Conservation (phyloP, 768 basidiomycete species). For the Dioszegia hungarica region DNA sequence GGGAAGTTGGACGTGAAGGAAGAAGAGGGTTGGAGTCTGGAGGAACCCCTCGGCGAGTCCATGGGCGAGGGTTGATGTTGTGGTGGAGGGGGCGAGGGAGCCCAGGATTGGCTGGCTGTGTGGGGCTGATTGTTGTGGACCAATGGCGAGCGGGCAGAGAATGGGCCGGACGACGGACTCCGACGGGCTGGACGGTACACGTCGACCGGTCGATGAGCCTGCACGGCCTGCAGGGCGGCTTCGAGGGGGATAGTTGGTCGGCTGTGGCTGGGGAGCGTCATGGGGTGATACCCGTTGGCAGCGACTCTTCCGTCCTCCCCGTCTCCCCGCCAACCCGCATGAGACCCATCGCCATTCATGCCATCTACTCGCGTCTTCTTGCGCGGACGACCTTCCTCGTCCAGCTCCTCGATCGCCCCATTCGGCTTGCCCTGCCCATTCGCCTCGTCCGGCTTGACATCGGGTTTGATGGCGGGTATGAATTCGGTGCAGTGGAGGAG, state of each 20-base stretch:
- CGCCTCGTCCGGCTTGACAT: neutral
- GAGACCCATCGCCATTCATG: neutral
- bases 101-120: neutral
- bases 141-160: too few relatives aligned
- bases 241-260: too few relatives aligned
- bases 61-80: neutral
- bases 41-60: neutral
- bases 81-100: neutral
- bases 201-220: neutral
- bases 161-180: too few relatives aligned
- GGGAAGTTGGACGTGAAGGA: neutral
- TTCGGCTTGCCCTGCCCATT: neutral
- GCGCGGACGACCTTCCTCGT: neutral
- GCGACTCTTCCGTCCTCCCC: too few relatives aligned
- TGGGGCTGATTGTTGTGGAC: too few relatives aligned
- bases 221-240: too few relatives aligned
- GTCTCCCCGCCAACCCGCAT: too few relatives aligned
- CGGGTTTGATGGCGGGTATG: constrained; percentile 23
- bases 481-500: constrained; percentile 21
- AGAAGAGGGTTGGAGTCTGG: neutral
- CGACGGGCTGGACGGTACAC: neutral
- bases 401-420: neutral
- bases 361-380: neutral
- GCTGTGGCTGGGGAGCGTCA: too few relatives aligned
- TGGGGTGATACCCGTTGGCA: too few relatives aligned